phyloP scores from a whole-genome alignment of 2,329 filamentous ascomycete genomes.

The Berkeleyomyces rouxiae region DNA sequence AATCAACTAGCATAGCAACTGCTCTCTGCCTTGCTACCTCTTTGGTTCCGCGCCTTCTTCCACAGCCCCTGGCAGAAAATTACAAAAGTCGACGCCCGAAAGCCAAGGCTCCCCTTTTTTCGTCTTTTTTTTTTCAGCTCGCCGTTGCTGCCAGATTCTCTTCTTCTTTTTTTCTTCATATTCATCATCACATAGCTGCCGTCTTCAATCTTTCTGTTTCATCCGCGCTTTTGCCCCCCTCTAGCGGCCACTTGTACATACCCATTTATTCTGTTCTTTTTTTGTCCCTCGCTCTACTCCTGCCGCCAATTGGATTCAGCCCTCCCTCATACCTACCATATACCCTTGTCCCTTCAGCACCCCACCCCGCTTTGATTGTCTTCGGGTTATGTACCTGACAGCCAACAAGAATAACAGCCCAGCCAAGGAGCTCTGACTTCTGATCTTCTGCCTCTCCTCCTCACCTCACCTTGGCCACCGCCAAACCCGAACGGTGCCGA shows the following conservation, averaged over 20 bases:
- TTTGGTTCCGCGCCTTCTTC: neutral
- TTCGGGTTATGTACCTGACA: neutral
- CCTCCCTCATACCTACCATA: neutral
- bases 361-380: constrained; percentile 1
- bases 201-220: too few relatives aligned
- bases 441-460: neutral
- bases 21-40: neutral
- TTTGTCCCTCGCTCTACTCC: neutral
- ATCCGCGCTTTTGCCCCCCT: neutral
- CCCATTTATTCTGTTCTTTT: neutral
- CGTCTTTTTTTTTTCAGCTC: neutral
- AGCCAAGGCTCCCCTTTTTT: neutral
- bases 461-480: neutral
- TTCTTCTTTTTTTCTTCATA: neutral
- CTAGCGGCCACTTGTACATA: neutral
- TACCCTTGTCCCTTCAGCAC: neutral
- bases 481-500: neutral
- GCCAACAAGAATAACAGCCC: neutral
- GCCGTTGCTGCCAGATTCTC: neutral
- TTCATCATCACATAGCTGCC: neutral
- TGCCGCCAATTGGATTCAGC: neutral
- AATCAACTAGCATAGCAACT: neutral
- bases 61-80: neutral
- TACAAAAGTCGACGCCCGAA: neutral
- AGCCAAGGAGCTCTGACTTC: neutral